Evolutionary conservation across 768 basidiomycete genomes (phyloP).

Genomic region (Chalciporus piperatus): DNA sequence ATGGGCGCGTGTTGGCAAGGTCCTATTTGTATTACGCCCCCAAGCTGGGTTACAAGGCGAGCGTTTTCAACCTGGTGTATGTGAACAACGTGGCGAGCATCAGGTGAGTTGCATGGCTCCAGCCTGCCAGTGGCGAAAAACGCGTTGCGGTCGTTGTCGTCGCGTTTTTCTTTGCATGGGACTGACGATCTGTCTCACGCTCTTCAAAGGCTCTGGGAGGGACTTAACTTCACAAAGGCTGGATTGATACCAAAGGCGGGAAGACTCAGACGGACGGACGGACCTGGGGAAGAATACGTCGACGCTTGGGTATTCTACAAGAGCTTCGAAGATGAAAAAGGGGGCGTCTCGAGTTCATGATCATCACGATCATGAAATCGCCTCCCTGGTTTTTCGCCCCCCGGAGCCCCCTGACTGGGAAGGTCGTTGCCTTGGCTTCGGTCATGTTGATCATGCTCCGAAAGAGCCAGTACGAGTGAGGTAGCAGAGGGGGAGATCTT

Average conservation of each 20-base stretch:
- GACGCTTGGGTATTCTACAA: constrained; percentile 88
- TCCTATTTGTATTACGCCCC: constrained; percentile 85
- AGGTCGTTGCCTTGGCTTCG: background rate
- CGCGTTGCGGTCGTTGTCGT: too few species aligned
- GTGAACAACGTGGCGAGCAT: constrained; percentile 77
- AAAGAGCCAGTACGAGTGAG: background rate
- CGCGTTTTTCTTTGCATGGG: background rate
- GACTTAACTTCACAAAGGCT: constrained; percentile 72
- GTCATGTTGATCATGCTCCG: background rate
- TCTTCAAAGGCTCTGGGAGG: constrained; percentile 71
- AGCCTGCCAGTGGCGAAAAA: too few species aligned
- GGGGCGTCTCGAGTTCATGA: background rate
- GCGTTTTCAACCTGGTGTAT: constrained; percentile 91
- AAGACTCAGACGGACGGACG: constrained; percentile 61
- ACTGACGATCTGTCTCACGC: background rate
- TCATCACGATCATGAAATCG: background rate
- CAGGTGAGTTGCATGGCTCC: constrained; percentile 39
- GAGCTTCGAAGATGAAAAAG: constrained; percentile 49
- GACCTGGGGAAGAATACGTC: constrained; percentile 78
- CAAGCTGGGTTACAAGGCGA: constrained; percentile 68
- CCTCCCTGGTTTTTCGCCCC: too few species aligned
- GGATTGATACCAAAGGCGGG: constrained; percentile 79
- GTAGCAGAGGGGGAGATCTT: background rate
- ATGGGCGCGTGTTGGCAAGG: constrained; percentile 69
- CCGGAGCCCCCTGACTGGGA: background rate